phyloP scores from a whole-genome alignment of 1,139 yeast genomes.

The Blastobotrys raffinosifermentans region DNA sequence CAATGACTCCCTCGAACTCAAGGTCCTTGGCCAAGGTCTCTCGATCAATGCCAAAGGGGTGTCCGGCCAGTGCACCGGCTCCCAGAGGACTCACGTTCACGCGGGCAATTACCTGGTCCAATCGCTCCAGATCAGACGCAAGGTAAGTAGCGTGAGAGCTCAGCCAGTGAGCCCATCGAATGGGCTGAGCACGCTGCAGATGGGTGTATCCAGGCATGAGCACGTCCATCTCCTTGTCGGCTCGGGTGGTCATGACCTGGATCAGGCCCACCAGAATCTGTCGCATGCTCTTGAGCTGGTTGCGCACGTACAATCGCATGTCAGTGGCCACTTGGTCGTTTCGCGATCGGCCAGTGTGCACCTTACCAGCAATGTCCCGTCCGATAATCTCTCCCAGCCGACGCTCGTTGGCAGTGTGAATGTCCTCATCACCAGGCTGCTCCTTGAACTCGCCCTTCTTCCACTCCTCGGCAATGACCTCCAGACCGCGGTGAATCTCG shows the following conservation, averaged over 20 bases:
- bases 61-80: conserved; percentile 97
- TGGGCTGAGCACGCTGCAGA: conserved; percentile 97
- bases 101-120: conserved; percentile 72
- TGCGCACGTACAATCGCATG: conserved; percentile 90
- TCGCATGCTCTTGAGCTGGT: conserved; percentile 57
- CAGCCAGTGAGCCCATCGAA: conserved; percentile 98
- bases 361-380: conserved; percentile 88
- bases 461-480: conserved; percentile 75
- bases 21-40: conserved; percentile 61
- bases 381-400: conserved; percentile 95
- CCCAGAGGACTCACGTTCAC: conserved; percentile 90
- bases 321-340: conserved; percentile 99
- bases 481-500: conserved; percentile 79
- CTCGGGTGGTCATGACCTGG: conserved; percentile 63
- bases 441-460: conserved; percentile 62
- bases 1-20: conserved; percentile 65
- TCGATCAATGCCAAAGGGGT: conserved; percentile 96
- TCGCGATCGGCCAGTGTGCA: conserved; percentile 97
- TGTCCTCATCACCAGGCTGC: conserved; percentile 93
- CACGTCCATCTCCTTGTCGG: conserved; percentile 77
- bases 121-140: conserved; percentile 80
- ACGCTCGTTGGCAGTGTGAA: conserved; percentile 98
- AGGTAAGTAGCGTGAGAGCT: conserved; percentile 92
- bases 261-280: conserved; percentile 57
- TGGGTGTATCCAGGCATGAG: conserved; percentile 99